Evolutionary conservation across 2,329 filamentous ascomycete species (phyloP).

Genomic region (Lecanosticta acicola): DNA sequence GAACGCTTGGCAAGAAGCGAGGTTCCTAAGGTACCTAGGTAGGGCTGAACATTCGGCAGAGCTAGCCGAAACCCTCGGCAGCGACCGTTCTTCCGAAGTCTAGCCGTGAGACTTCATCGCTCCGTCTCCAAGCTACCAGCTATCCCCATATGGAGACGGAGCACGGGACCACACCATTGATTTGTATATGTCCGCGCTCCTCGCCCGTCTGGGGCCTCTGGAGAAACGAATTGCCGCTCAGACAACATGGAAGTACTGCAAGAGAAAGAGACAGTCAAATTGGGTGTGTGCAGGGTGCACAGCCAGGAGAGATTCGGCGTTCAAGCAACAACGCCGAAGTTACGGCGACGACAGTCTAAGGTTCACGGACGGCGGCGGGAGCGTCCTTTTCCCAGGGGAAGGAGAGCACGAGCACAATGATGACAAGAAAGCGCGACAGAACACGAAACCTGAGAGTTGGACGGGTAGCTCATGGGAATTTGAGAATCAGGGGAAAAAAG

Average conservation of each 20-base stretch:
- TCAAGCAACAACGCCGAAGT: constrained; percentile 11
- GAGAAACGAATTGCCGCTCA: constrained; percentile 15
- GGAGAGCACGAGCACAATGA: not conserved
- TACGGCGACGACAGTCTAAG: constrained; percentile 16
- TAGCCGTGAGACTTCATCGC: not conserved
- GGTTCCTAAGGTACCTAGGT: not conserved
- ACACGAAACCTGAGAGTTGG: not conserved
- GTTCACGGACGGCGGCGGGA: not conserved
- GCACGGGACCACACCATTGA: constrained; percentile 9
- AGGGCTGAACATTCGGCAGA: not conserved
- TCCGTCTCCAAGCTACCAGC: not conserved
- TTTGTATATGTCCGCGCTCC: constrained; percentile 22
- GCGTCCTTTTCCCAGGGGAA: not conserved
- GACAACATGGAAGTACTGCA: constrained; percentile 15
- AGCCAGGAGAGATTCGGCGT: constrained; percentile 10
- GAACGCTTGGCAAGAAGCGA: not conserved
- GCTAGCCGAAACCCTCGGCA: not conserved
- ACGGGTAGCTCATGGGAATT: too few species aligned
- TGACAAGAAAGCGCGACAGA: not conserved
- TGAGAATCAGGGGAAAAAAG: too few species aligned
- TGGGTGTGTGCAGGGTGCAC: constrained; percentile 23
- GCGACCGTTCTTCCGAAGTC: not conserved
- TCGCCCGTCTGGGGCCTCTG: constrained; percentile 22
- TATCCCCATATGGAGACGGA: constrained; percentile 14
- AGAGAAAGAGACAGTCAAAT: constrained; percentile 16